Conservation (phyloP, 73 alveolate genomes). For the Tetrahymena borealis region DNA sequence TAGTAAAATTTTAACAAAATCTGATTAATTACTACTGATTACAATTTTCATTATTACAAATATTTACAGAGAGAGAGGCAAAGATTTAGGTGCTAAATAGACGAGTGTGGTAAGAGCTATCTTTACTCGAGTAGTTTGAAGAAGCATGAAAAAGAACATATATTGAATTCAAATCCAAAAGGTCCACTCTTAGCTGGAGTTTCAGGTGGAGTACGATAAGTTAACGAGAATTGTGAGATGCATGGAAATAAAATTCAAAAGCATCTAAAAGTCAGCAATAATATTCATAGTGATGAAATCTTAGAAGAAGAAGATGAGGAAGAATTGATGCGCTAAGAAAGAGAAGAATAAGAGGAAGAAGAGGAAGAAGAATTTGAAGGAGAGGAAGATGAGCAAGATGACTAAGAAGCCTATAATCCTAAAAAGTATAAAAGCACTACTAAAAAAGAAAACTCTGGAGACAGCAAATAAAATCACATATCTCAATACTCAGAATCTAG, state of each 20-base stretch:
- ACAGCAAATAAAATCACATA: background rate
- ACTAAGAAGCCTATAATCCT: background rate
- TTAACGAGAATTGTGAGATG: background rate
- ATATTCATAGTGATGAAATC: background rate
- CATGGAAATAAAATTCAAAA: background rate
- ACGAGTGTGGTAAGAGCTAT: conserved; percentile 38
- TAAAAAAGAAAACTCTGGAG: background rate
- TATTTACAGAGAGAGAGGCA: conserved; percentile 5
- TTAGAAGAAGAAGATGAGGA: background rate
- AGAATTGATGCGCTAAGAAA: background rate
- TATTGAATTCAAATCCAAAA: background rate
- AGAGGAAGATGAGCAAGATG: background rate
- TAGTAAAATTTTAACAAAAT: too few species aligned
- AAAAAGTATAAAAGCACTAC: background rate
- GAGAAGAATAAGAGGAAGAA: background rate
- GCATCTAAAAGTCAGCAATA: background rate
- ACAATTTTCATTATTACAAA: background rate
- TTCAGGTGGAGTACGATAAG: too few species aligned
- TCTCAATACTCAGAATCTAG: background rate
- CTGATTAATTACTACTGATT: background rate
- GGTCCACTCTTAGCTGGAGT: too few species aligned
- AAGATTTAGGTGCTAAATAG: background rate
- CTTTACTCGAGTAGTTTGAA: conserved; percentile 27
- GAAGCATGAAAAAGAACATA: conserved; percentile 22
- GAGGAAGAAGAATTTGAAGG: background rate